These are phyloP conservation scores for Panaeolus papilionaceus DNA, from an alignment of 768 basidiomycete species.

Conservation along the genomic window DNA sequence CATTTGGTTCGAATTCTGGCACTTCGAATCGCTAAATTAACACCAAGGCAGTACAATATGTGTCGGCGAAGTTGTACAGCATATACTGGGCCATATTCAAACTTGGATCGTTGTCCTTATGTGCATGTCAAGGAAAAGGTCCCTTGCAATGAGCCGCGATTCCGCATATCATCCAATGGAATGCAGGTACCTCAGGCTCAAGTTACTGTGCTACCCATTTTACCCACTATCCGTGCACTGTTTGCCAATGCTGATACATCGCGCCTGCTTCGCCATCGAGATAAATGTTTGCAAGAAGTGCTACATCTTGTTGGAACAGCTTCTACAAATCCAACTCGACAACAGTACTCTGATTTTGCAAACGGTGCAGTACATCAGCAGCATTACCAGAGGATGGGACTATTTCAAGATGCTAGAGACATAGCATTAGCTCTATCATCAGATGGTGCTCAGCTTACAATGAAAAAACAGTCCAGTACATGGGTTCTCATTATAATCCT, in stretches of 20 bases:
- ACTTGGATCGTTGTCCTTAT: conserved; percentile 23
- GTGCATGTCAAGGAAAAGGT: conserved; percentile 19
- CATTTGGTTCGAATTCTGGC: conserved; percentile 17
- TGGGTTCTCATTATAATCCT: conserved; percentile 34
- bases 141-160: conserved; percentile 25
- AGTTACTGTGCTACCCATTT: conserved; percentile 29
- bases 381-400: conserved; percentile 26
- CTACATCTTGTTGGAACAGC: conserved; percentile 28
- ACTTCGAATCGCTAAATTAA: conserved; percentile 24
- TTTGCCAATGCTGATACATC: conserved; percentile 35
- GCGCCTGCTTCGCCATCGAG: conserved; percentile 29
- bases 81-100: conserved; percentile 30
- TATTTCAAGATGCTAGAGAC: conserved; percentile 33
- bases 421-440: conserved; percentile 32
- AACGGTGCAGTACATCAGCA: conserved; percentile 28
- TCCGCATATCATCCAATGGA: conserved; percentile 16
- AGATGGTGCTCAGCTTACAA: conserved; percentile 39
- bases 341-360: conserved; percentile 33
- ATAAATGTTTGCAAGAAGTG: conserved; percentile 28
- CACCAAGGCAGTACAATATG: conserved; percentile 28
- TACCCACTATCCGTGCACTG: conserved; percentile 32
- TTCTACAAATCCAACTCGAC: background rate
- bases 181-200: conserved; percentile 28
- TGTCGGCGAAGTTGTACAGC: conserved; percentile 34
- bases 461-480: conserved; percentile 40